Evolutionary conservation across 306 rosid genomes (phyloP), one percentile per base, ranked within the genome.

Genomic region (Prinsepia uniflora): DNA sequence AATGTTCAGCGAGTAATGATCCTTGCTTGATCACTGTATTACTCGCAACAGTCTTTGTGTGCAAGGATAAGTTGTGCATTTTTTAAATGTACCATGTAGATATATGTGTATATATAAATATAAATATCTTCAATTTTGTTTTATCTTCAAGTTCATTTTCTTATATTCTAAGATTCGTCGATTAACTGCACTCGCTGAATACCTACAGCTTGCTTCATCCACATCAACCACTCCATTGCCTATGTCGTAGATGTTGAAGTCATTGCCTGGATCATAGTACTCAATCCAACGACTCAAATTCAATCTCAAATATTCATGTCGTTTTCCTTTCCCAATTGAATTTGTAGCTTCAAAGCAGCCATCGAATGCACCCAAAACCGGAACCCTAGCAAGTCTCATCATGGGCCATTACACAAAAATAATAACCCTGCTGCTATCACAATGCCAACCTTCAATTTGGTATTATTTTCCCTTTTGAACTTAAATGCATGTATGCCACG

Each of bases 201-300:
- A 34, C 15, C 18, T 5, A 15, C 30, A 30, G 65, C 24, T 67
- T 7, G 63, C 58, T 53, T 67, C 52, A 67, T 71, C 30, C 64
- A 18, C 47, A 70, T 52, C 63, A 77, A 76, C 84, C 34, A 82
- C 80, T 76, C 82, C 80, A 75, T 49, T 24, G 81, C 83, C 85
- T 24, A 67, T 36, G 79, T 79, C 84, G 71, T 68, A 18, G 74
- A 73, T 24, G 30, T 0, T 81, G 84, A 80, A 78, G 83, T 88
- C 94, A 88, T 72, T 52, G 81, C 70, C 72, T 77, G 69, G 82
- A 72, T 86, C 83, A 84, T 63, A 24, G 30, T 24, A 24, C 13
- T 13, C 45, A 41, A 72, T 78, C 81, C 56, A 34, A 72, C 73
- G 77, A 58, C 60, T 71, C 22, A 74, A 74, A 75, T 53, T 58